Evolutionary conservation across 2,329 filamentous ascomycete genomes (phyloP), one percentile per base, ranked within the genome.

Genomic region (Colletotrichum nymphaeae): DNA sequence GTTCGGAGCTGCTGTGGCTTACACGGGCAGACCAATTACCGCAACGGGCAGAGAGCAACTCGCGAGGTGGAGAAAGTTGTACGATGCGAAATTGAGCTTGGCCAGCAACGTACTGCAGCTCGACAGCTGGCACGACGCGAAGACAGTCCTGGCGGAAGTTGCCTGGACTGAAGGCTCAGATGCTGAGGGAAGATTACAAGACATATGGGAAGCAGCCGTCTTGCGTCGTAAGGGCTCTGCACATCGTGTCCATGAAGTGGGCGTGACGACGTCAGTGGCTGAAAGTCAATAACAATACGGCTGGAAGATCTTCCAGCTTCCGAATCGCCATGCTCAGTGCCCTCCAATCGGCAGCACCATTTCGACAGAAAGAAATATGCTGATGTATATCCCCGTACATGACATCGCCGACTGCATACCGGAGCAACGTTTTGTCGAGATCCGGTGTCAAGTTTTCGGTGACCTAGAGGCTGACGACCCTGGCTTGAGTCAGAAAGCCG

Each of bases 1-100:
- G 78, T 85, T 86, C 70, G 84, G 84, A 55, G 84, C 84, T 11
- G 84, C 84, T 46, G 81, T 83, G 57, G 83, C 83, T 55, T 79
- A 78, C 63, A 78, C 83, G n/a, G 83, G 82, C 16, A 80, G 80
- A 67, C 78, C 81, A 26, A 78, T 78, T 58, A 84, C 81, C 53
- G 74, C 77, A 3, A 76, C 80, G 16, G 84, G 85, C 67, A 78
- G 78, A 68, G 79, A 78, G 69, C 84, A 85, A 72, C 79, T 86
- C 73, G 79, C 79, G 49, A 80, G 79, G 75, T 81, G 83, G 78
- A 79, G 78, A 71, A 80, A 80, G 52, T 75, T 82, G 52, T 86
- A 85, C 73, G 78, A 83, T 58, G 80, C 81, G 32, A 86, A 86
- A 76, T 83, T 86, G 75, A 80, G 77, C 70, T 74, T 84, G n/a